A percentile compares a stretch with the other conserved stretches of the same genome.
These are phyloP conservation scores for Trametes gibbosa DNA, from an alignment of 768 basidiomycete species.

Conservation along the genomic window DNA sequence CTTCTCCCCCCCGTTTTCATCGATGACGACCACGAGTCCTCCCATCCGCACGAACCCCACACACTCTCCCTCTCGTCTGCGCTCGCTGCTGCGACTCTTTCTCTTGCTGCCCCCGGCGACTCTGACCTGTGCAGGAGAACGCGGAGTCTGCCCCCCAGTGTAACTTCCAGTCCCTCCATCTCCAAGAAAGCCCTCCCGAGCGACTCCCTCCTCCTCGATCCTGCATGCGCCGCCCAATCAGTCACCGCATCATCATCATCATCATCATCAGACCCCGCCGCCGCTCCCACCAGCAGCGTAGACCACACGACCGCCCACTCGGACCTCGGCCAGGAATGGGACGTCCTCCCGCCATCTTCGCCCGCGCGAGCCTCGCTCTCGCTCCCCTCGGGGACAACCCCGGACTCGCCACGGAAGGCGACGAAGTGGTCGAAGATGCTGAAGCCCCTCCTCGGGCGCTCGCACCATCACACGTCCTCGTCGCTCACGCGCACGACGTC, in stretches of 20 bases:
- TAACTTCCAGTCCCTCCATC: slow-evolving; percentile 11
- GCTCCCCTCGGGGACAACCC: slow-evolving; percentile 7
- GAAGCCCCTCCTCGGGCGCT: slow-evolving; percentile 29
- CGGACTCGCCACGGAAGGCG: slow-evolving; percentile 16
- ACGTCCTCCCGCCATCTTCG: slow-evolving; percentile 14
- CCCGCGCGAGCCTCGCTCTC: slow-evolving; percentile 14
- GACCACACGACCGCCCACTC: slow-evolving; percentile 11
- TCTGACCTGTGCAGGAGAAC: slow-evolving; percentile 21
- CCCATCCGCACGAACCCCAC: slow-evolving; percentile 15
- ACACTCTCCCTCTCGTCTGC: slow-evolving; percentile 21
- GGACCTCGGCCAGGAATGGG: slow-evolving; percentile 20
- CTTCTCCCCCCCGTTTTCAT: slow-evolving; percentile 32
- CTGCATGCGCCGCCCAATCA: slow-evolving; percentile 8
- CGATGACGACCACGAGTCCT: slow-evolving; percentile 24
- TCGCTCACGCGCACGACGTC: slow-evolving; percentile 14
- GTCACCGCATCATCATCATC: slow-evolving; percentile 9
- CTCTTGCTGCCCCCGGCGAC: slow-evolving; percentile 24
- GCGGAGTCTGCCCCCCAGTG: slow-evolving; percentile 22
- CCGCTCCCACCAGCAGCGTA: neutral
- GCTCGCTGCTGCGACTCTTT: slow-evolving; percentile 17
- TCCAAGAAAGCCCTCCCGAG: neutral
- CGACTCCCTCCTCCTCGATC: neutral
- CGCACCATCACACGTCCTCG: slow-evolving; percentile 8
- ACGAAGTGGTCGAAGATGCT: slow-evolving; percentile 32
- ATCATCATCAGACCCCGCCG: neutral